phyloP scores from a whole-genome alignment of 441 rosid genomes.

The Gossypium lobatum region DNA sequence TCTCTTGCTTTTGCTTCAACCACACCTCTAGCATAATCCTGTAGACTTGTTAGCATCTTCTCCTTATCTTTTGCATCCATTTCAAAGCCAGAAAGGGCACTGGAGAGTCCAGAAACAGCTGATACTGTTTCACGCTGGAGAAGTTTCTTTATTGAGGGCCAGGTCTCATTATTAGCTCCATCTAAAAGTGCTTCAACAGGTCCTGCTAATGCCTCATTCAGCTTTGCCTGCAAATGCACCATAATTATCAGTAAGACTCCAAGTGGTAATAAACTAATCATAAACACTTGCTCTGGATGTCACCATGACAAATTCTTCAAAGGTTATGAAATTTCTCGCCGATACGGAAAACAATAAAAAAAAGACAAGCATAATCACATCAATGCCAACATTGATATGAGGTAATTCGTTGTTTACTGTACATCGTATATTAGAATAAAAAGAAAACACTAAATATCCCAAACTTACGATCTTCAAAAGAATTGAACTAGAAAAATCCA shows the following conservation, averaged over 20 bases:
- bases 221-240: slow-evolving; percentile 53
- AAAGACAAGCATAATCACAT: slow-evolving; percentile 1
- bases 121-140: slow-evolving; percentile 62
- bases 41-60: slow-evolving; percentile 52
- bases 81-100: slow-evolving; percentile 73
- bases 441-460: neutral
- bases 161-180: slow-evolving; percentile 78
- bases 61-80: slow-evolving; percentile 56
- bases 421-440: neutral
- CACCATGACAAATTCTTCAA: neutral
- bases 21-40: slow-evolving; percentile 58
- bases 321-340: neutral
- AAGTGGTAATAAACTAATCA: neutral
- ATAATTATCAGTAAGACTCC: slow-evolving; percentile 17
- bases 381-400: neutral
- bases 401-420: neutral
- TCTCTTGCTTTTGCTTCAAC: slow-evolving; percentile 92
- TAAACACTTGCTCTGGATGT: neutral
- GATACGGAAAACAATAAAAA: neutral
- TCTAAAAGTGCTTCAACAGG: slow-evolving; percentile 94
- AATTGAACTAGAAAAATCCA: neutral
- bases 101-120: slow-evolving; percentile 64
- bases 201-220: slow-evolving; percentile 66
- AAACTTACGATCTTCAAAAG: neutral
- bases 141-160: slow-evolving; percentile 87